Percentiles rank a stretch among this genome's conserved stretches.
Evolutionary conservation across 768 basidiomycete genomes (phyloP).

Genomic region (Leccinum imitatum): DNA sequence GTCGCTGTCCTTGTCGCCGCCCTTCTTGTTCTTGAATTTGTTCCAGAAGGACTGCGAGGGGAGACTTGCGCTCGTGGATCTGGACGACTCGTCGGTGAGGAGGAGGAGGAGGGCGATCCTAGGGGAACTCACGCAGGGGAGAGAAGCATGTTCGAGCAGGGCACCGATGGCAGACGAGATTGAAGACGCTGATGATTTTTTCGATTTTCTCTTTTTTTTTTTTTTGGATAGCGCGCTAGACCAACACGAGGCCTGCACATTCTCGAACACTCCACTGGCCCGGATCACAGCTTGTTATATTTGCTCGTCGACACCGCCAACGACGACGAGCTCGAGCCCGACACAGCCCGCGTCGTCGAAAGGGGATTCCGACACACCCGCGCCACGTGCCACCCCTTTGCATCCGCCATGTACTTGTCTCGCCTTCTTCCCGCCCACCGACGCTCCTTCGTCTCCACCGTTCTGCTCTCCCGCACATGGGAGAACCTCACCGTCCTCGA

Average conservation of each 20-base stretch:
- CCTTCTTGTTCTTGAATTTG: conserved; percentile 67
- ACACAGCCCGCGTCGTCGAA: conserved; percentile 5
- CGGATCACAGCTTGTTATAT: background rate
- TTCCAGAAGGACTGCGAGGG: conserved; percentile 52
- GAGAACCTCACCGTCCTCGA: conserved; percentile 49
- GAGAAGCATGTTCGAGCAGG: conserved; percentile 58
- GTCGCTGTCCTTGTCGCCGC: conserved; percentile 58
- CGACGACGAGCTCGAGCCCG: conserved; percentile 4
- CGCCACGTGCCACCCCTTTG: conserved; percentile 5
- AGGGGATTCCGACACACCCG: background rate
- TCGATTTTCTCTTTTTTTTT: background rate
- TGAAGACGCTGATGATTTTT: conserved; percentile 18
- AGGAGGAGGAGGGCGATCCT: background rate
- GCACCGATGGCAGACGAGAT: conserved; percentile 26
- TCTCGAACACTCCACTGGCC: background rate
- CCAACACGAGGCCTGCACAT: conserved; percentile 55
- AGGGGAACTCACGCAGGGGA: conserved; percentile 67
- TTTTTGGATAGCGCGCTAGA: conserved; percentile 27
- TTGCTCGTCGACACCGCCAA: background rate
- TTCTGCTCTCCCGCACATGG: conserved; percentile 57
- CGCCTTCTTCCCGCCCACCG: conserved; percentile 3
- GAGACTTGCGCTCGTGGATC: conserved; percentile 65
- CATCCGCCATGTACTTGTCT: background rate
- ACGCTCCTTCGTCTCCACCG: conserved; percentile 50
- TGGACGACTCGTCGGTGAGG: conserved; percentile 38